A percentile compares a stretch with the other conserved stretches of the same genome.
These are phyloP conservation scores for Fusarium tjaetaba DNA, from an alignment of 2,329 filamentous ascomycete genomes.

Conservation along the genomic window DNA sequence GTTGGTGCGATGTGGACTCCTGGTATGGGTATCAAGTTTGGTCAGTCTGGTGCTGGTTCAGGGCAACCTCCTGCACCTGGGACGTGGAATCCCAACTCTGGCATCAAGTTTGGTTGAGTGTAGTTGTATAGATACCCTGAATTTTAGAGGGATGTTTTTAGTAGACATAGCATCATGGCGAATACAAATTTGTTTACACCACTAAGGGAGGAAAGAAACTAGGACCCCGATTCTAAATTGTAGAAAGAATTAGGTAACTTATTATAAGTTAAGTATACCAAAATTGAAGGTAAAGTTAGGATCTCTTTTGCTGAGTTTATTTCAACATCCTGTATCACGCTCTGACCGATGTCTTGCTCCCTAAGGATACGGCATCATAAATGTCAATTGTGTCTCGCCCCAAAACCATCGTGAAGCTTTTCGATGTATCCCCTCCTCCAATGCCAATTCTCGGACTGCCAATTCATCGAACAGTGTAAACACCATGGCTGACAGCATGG, in stretches of 20 bases:
- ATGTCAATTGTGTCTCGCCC: background rate
- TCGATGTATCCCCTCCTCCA: background rate
- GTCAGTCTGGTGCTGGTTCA: slow-evolving; percentile 49
- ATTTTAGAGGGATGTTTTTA: background rate
- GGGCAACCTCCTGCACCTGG: slow-evolving; percentile 47
- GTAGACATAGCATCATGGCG: slow-evolving; percentile 4
- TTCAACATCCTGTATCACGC: background rate
- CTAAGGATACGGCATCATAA: background rate
- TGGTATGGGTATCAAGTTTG: slow-evolving; percentile 83
- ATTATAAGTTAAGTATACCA: background rate
- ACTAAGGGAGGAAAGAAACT: background rate
- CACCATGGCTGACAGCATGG: slow-evolving; percentile 54
- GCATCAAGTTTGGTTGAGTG: slow-evolving; percentile 64
- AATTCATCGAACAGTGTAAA: slow-evolving; percentile 52
- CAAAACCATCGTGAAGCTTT: background rate
- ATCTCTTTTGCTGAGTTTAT: background rate
- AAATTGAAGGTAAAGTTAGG: background rate
- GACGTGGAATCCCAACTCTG: slow-evolving; percentile 68
- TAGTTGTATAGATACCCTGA: background rate
- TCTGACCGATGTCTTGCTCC: background rate
- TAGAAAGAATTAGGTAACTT: fast-evolving
- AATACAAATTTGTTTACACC: slow-evolving; percentile 2
- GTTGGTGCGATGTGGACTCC: slow-evolving; percentile 71
- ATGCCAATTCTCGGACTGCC: too few species aligned
- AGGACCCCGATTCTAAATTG: fast-evolving